Evolutionary conservation across 805 yeast genomes (phyloP).

Genomic region (Brettanomyces sp.): DNA sequence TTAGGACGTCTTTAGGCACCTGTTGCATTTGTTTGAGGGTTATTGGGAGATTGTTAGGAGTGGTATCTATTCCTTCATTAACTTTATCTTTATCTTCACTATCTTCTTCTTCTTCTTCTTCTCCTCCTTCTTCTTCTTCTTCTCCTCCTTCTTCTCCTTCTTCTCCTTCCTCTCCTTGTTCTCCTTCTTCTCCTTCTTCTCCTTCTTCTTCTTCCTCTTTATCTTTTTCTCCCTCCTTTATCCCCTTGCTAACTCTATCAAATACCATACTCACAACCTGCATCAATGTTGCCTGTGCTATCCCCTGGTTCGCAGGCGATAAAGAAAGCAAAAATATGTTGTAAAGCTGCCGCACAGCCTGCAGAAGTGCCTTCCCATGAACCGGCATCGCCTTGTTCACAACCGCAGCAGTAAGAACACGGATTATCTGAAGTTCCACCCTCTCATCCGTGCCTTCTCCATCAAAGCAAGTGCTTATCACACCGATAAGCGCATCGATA

Average conservation of each 20-base stretch:
- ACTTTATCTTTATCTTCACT: constrained; percentile 29
- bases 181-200: background rate
- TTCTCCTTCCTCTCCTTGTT: background rate
- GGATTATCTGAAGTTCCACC: constrained; percentile 84
- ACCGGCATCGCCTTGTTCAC: constrained; percentile 72
- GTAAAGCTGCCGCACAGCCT: constrained; percentile 89
- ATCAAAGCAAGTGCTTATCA: constrained; percentile 75
- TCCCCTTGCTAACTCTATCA: constrained; percentile 36
- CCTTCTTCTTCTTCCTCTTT: background rate
- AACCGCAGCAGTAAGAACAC: constrained; percentile 84
- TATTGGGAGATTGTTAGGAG: constrained; percentile 17
- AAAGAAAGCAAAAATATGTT: constrained; percentile 82
- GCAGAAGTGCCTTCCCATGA: constrained; percentile 81
- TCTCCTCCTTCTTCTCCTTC: background rate
- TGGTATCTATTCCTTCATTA: constrained; percentile 3
- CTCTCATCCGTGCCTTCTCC: constrained; percentile 89
- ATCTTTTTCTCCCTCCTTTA: background rate
- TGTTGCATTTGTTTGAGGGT: background rate
- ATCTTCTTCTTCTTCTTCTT: constrained; percentile 49
- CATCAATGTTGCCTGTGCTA: constrained; percentile 90
- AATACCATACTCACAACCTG: constrained; percentile 84
- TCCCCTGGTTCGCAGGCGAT: constrained; percentile 75
- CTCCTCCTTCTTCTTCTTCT: constrained; percentile 1
- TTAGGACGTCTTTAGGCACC: constrained; percentile 37
- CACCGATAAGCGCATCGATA: constrained; percentile 76